Evolutionary conservation across 768 basidiomycete species (phyloP), one percentile per base, ranked within the genome.

Genomic region (Lanmaoa rubissima): DNA sequence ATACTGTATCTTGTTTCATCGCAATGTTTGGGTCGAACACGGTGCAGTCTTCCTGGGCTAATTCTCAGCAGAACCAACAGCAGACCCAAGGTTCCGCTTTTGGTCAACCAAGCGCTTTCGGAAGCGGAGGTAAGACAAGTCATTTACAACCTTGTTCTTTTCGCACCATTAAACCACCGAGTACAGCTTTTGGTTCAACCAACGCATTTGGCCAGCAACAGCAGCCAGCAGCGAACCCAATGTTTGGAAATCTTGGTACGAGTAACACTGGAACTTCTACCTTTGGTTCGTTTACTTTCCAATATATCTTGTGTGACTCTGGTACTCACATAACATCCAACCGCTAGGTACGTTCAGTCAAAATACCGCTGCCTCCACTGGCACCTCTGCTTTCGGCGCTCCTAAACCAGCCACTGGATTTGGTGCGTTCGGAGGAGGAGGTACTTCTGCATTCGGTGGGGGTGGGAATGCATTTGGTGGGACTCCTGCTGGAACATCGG

Each of bases 371-470:
- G 11, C 74, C 68, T 53, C 76, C 71, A 43, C 67, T 65, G 43
- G 74, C 69, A 44, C 64, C 21, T 74, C 81, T 51, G 70, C 83
- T 41, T 92, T 92, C 58, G 87, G 86, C 38, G 79, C 76, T 44
- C 69, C 85, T 32, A 92, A 92, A 66, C 88, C 89, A 40, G 68
- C 85, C 5, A 76, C 83, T 12, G 90, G 87, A 13, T 92, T 94
- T 72, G 88, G 90, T 64, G 81, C 86, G 57, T 91, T 91, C 69
- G 79, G 86, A 46, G 84, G 84, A 35, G 82, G 80, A 41, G 82
- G 80, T 32, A 74, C 81, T 32, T 74, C 74, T 39, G 67, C 79
- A 6, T 86, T 87, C 68, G 80, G 84, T 54, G 72, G 69, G 48
- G 67, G 77, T 34, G 65, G 64, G 52, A 61, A 66, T 43, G 63